Base-by-base conservation (phyloP, 2,329 filamentous ascomycete species). In the Epichloe elymi region DNA sequence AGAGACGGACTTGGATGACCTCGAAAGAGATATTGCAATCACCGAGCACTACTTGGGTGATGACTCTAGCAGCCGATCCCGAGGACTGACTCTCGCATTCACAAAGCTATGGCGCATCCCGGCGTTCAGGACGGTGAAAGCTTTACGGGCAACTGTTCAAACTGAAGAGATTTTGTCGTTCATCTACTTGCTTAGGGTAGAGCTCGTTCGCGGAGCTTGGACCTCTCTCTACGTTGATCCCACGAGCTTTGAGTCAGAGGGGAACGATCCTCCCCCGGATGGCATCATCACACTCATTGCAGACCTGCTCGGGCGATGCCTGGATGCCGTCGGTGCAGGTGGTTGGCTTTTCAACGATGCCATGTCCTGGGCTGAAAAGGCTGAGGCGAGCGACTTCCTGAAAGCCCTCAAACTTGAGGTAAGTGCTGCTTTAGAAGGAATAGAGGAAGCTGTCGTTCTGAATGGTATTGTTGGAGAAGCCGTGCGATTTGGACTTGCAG, bases 171-270 rank as follows among this genome's bases (percentile, higher is more conserved):
- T 85, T 23, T 70, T 88, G 11, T 81, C 82, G 37, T 74, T 91
- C 49, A 83, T 90, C 58, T 78, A 85, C 57, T 72, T 89, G 5
- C 73, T 91, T 33, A 80, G 86, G 51, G 74, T 84, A 56, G 85
- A 90, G 67, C 74, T 91, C 44, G 79, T 82, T 48, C 79, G 82
- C 56, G 86, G 86, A 52, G 82, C 83, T 35, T 91, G 86, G 86
- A 88, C 84, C 0, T 78, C 80, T 17, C 74, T 79, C 20, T 88
- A 89, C 64, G 68, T 86, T 38, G 83, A 86, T 58, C 66, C 70
- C 11, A 74, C 75, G 15, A 65, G 71, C 48, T 68, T 73, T 33
- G 73, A 77, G 46, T 56, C 61, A 1, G 67, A 68, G 50, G 61
- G 62, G 45, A 65, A 65, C 52, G 67, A 69, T 23, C 59, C 66